These are phyloP conservation scores for Schwanniomyces etchellsii DNA, from an alignment of 1,139 yeast genomes.

Conservation along the genomic window DNA sequence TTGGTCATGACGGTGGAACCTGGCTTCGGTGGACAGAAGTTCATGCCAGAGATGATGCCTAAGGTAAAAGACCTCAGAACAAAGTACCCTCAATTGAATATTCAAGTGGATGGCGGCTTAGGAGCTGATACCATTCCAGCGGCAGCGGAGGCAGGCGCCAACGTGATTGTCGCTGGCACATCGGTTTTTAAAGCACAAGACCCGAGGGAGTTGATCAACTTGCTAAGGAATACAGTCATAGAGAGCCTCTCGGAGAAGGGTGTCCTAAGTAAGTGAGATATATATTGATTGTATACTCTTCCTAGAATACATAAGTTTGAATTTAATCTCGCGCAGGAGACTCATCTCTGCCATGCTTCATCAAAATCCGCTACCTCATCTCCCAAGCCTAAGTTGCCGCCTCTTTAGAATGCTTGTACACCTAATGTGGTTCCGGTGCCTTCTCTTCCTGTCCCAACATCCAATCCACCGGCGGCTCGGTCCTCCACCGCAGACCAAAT, in stretches of 20 bases:
- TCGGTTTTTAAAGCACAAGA: slow-evolving; percentile 80
- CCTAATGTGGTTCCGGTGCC: slow-evolving; percentile 82
- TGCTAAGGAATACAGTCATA: slow-evolving; percentile 59
- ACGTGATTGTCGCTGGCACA: slow-evolving; percentile 97
- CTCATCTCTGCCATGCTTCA: background rate
- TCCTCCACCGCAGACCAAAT: slow-evolving; percentile 67
- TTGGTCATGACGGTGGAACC: slow-evolving; percentile 98
- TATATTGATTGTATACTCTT: too few species aligned
- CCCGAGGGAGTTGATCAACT: slow-evolving; percentile 66
- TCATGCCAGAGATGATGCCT: slow-evolving; percentile 95
- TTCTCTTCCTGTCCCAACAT: slow-evolving; percentile 33
- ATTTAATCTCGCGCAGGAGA: background rate
- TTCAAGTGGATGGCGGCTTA: slow-evolving; percentile 96
- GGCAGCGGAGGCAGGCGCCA: slow-evolving; percentile 95
- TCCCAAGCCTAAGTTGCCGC: background rate
- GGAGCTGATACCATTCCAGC: slow-evolving; percentile 76
- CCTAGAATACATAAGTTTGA: background rate
- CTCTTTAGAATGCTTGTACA: slow-evolving; percentile 44
- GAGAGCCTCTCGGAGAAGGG: slow-evolving; percentile 24
- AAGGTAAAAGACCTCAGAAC: slow-evolving; percentile 75
- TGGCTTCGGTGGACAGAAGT: slow-evolving; percentile 97
- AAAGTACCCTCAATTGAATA: slow-evolving; percentile 72
- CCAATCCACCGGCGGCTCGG: slow-evolving; percentile 34
- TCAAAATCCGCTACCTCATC: background rate
- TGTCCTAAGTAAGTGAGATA: slow-evolving; percentile 10